Conservation (phyloP, 306 rosid genomes). For the Castanea mollissima region DNA sequence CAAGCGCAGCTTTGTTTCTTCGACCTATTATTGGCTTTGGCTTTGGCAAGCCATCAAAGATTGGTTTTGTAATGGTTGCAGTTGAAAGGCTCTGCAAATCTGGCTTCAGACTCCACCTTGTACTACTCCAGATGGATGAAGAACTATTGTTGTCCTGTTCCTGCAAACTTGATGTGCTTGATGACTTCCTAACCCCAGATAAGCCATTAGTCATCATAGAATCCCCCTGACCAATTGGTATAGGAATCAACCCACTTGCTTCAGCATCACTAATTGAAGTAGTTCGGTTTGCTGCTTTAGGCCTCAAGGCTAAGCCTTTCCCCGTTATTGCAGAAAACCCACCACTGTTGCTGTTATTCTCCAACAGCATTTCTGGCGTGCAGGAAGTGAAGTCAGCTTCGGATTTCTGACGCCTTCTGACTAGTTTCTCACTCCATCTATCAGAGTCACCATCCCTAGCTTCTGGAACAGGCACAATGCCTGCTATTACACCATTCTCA, state of each 20-base stretch:
- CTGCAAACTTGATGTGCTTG: conserved; percentile 77
- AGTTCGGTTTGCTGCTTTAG: conserved; percentile 45
- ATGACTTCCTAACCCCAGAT: conserved; percentile 72
- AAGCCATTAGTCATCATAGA: conserved; percentile 38
- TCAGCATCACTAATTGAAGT: conserved; percentile 43
- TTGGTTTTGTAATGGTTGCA: conserved; percentile 61
- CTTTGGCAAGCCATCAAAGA: conserved; percentile 82
- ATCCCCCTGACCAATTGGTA: conserved; percentile 43
- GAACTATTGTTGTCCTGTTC: conserved; percentile 54
- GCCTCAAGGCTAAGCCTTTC: conserved; percentile 71
- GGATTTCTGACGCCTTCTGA: conserved; percentile 68
- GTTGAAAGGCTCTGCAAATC: conserved; percentile 67
- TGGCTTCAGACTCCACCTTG: conserved; percentile 72
- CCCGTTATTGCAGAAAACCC: conserved; percentile 62
- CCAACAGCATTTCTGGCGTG: conserved; percentile 62
- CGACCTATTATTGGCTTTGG: conserved; percentile 65
- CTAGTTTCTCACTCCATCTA: conserved; percentile 46
- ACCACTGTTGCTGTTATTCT: conserved; percentile 40
- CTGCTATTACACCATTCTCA: conserved; percentile 48
- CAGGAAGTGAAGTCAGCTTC: conserved; percentile 50
- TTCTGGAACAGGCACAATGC: conserved; percentile 15
- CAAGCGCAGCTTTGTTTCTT: conserved; percentile 83
- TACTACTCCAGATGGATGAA: conserved; percentile 61
- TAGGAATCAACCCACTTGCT: conserved; percentile 36
- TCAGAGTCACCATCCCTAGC: conserved; percentile 35